Evolutionary conservation across 2,329 filamentous ascomycete genomes (phyloP), one percentile per base, ranked within the genome.

Genomic region (Clathrospora elynae): DNA sequence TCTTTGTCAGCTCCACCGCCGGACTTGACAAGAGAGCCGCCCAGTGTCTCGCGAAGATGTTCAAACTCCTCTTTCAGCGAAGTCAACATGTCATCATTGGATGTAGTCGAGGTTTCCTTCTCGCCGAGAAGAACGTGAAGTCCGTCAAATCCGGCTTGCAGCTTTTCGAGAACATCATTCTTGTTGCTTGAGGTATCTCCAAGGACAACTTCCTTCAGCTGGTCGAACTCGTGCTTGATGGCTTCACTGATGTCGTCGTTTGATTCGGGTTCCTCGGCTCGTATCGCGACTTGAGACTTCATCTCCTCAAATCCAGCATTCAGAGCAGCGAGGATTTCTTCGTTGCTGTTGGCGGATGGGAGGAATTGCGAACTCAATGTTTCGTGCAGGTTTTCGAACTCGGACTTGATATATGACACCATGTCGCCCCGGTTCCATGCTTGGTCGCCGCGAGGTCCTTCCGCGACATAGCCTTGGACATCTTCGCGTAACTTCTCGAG

Each of bases 211-310:
- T 90, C 86, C 17, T 89, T 85, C 6, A 96, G 79, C 39, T 89
- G 85, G 51, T 93, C 88, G 35, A 95, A 87, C 61, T 95, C 89
- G 26, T 84, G 83, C 64, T 87, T 87, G 67, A 95, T 84, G 35
- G 88, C 82, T 46, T 89, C 85, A 25, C 85, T 78, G 43, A 78
- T 71, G 26, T 77, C 75, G 11, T 77, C 73, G 34, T 64, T 69
- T 2, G 66, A 59, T 2, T 71, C 70, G 4, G 66, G 63, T 4
- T 71, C 63, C 6, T 70, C 49, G n/a, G 48, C 59, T 16, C 69
- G 67, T 10, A 63, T 55, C 16, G 61, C 63, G n/a, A 72, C 65
- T 36, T 73, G 68, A 3, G 65, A 67, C 32, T 71, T 70, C 57
- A 75, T 68, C 26, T 62, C 62, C n/a, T 71, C 64, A 33, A 75